Evolutionary conservation across 2,329 filamentous ascomycete species (phyloP).

Genomic region (Aschersonia sp.): DNA sequence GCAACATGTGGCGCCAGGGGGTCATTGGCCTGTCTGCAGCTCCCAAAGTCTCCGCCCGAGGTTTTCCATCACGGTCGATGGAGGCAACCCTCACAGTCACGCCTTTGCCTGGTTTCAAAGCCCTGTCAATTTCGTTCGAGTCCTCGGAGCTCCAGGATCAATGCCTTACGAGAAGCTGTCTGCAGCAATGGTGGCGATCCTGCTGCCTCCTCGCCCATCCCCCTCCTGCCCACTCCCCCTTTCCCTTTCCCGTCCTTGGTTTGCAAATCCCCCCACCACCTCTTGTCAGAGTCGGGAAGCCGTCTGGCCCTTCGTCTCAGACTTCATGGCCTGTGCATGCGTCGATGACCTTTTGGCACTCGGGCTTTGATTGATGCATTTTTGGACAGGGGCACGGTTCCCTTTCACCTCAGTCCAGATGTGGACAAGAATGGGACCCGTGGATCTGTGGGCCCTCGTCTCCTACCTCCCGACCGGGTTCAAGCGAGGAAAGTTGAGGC

Average conservation of each 20-base stretch:
- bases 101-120: constrained; percentile 3
- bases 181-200: neutral
- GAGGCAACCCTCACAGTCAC: neutral
- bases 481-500: constrained; percentile 1
- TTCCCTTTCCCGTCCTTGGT: neutral
- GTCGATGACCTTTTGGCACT: constrained; percentile 6
- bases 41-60: constrained; percentile 1
- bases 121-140: neutral
- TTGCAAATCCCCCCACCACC: constrained; percentile 1
- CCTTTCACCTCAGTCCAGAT: neutral
- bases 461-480: constrained; percentile 1
- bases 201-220: neutral
- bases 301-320: constrained; percentile 8
- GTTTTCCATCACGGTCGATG: neutral
- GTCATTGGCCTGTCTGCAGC: neutral
- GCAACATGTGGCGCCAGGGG: neutral
- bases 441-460: constrained; percentile 1
- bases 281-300: neutral
- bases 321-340: constrained; percentile 6
- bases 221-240: neutral
- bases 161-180: neutral
- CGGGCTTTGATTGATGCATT: neutral
- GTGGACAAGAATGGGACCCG: constrained; percentile 3
- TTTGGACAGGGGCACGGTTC: constrained; percentile 3
- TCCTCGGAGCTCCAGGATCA: neutral